These are phyloP conservation scores for Pseudogymnoascus sp. DNA, from an alignment of 2,329 filamentous ascomycete species.

Conservation along the genomic window DNA sequence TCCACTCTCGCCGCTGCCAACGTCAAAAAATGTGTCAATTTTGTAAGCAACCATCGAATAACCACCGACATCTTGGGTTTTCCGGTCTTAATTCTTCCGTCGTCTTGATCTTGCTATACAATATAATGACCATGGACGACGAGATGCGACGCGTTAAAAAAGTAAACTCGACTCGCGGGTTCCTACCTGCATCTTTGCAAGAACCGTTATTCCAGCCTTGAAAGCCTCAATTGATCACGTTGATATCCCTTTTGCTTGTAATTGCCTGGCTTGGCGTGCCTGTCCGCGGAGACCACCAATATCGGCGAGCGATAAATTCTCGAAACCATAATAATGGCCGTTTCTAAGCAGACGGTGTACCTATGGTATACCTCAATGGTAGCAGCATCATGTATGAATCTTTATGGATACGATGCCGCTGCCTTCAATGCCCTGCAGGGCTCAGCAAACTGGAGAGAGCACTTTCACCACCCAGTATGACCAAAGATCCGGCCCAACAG, in stretches of 20 bases:
- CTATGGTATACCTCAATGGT: conserved; percentile 7
- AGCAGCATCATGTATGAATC: conserved; percentile 1
- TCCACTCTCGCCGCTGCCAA: conserved; percentile 7
- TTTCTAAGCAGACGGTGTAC: conserved; percentile 5
- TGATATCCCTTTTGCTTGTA: conserved; percentile 1
- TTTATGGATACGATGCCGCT: conserved; percentile 1
- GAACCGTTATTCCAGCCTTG: not conserved
- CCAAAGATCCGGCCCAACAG: not conserved
- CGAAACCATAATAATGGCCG: not conserved
- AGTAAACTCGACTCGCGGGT: not conserved
- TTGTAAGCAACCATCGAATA: conserved; percentile 6
- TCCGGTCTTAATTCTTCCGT: conserved; percentile 9
- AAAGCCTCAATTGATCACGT: not conserved
- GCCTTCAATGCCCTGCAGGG: conserved; percentile 3
- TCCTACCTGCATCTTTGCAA: not conserved
- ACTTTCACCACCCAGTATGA: not conserved
- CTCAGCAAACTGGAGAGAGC: conserved; percentile 5
- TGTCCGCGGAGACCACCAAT: not conserved
- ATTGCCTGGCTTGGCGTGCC: not conserved
- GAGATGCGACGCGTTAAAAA: not conserved
- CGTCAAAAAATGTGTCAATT: conserved; percentile 7
- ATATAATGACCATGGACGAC: not conserved
- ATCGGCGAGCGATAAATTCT: not conserved
- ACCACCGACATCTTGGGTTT: not conserved
- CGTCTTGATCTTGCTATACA: conserved; percentile 1